Base-by-base conservation (phyloP, 441 rosid species). In the Adansonia gregorii region DNA sequence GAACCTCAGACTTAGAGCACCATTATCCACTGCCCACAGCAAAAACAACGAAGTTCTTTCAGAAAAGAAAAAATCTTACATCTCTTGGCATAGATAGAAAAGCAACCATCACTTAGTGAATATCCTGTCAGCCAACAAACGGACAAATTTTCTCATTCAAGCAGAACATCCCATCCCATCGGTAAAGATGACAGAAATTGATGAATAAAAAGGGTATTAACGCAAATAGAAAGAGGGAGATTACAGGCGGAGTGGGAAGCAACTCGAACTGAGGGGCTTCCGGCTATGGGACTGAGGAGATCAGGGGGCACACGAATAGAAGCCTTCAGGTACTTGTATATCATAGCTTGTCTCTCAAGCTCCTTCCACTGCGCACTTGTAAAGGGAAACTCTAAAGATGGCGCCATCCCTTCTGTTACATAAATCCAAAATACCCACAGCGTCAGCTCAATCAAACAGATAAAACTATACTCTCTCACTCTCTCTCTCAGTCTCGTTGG, bases 321-420 rank as follows among this genome's bases (percentile, higher is more conserved):
- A 35, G 91, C 90, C 80, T 84, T 82, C 90, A 90, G 87, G 87
- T 86, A 84, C 82, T 90, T 90, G 85, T 82, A 90, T 12, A 90
- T 89, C 89, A 87, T 81, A 8, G 90, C 90, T 84, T 90, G 94
- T 75, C 91, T 89, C 87, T 86, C 85, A 2, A 90, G 84, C 84
- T 90, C 94, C 43, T 82, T 85, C 70, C 87, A 58, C 82, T 90
- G 94, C 12, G 85, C 88, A 78, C 77, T 80, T 51, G 94, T 89
- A 46, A 90, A 90, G 43, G 92, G 92, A 80, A 67, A 79, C 69
- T 22, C 85, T 60, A 49, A 63, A 68, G 76, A 56, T 22, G 80
- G 39, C 48, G 78, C 80, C 69, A 76, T 76, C 66, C 17, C 67
- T 69, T 41, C 82, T 79, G 74, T 45, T 27, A 70, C 22, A 58